Percentiles rank a stretch among this genome's conserved stretches.
phyloP scores from a whole-genome alignment of 2,329 filamentous ascomycete species.

The Alternaria atra region DNA sequence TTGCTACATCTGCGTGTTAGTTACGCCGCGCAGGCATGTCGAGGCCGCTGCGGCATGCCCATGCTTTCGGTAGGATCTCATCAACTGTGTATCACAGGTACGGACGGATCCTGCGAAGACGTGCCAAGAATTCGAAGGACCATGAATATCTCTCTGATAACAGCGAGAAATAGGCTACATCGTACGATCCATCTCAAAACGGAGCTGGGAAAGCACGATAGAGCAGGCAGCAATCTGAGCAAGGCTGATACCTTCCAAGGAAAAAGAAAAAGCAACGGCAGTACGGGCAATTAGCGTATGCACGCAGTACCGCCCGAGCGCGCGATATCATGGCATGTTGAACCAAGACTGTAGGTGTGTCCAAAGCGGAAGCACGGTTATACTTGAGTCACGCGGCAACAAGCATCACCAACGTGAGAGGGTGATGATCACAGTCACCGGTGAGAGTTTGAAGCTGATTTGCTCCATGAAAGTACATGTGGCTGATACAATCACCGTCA shows the following conservation, averaged over 20 bases:
- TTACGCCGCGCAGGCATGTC: not conserved
- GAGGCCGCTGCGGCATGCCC: not conserved
- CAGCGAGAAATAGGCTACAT: not conserved
- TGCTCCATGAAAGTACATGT: not conserved
- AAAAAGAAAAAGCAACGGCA: not conserved
- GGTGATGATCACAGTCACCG: not conserved
- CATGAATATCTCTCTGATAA: not conserved
- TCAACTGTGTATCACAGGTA: not conserved
- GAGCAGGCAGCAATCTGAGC: not conserved
- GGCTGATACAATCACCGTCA: not conserved
- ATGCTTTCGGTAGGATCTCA: not conserved
- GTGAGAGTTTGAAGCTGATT: not conserved
- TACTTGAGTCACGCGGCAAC: not conserved
- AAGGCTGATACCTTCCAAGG: not conserved
- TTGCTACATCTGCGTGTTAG: no score
- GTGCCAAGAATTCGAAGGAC: not conserved
- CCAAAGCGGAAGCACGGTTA: not conserved
- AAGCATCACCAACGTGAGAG: not conserved
- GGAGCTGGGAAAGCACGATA: not conserved
- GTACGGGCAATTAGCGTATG: no score
- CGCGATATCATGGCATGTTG: not conserved
- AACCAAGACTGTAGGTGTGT: not conserved
- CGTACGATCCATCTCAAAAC: not conserved
- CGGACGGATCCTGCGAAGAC: not conserved
- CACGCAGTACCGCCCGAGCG: no score